phyloP scores from a whole-genome alignment of 257 asterid genomes.

The Solanum chiquidenum region DNA sequence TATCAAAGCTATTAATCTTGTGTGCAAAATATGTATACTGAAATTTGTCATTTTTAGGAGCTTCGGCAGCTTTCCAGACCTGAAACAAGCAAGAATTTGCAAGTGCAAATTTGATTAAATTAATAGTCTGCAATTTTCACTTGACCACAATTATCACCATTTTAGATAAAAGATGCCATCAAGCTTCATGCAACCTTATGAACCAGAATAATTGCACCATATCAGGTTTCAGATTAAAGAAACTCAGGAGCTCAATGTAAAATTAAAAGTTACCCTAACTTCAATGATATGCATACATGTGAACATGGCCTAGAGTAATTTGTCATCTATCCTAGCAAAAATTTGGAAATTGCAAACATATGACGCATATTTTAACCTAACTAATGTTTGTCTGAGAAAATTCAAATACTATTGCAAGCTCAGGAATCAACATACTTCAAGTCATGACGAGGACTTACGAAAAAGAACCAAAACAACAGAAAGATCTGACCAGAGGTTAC shows the following conservation, averaged over 20 bases:
- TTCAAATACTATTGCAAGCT: neutral
- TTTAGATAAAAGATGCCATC: neutral
- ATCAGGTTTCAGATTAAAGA: neutral
- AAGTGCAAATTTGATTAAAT: neutral
- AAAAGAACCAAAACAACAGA: neutral
- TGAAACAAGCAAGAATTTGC: conserved; percentile 11
- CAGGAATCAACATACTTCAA: neutral
- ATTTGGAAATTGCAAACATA: neutral
- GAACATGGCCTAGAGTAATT: neutral
- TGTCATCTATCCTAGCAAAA: neutral
- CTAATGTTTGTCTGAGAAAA: neutral
- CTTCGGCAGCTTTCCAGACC: conserved; percentile 78
- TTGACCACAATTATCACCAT: neutral
- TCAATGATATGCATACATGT: neutral
- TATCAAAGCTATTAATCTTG: conserved; percentile 81
- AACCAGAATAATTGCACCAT: neutral
- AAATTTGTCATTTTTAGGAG: conserved; percentile 72
- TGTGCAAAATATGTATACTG: conserved; percentile 93
- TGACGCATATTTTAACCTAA: neutral
- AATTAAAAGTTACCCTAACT: neutral
- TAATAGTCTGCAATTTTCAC: neutral
- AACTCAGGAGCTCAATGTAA: neutral
- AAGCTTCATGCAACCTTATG: neutral
- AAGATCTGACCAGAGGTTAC: neutral
- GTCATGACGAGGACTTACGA: neutral